Evolutionary conservation across 1,139 yeast species (phyloP), one percentile per base, ranked within the genome.

Genomic region (Hyphopichia fennica): DNA sequence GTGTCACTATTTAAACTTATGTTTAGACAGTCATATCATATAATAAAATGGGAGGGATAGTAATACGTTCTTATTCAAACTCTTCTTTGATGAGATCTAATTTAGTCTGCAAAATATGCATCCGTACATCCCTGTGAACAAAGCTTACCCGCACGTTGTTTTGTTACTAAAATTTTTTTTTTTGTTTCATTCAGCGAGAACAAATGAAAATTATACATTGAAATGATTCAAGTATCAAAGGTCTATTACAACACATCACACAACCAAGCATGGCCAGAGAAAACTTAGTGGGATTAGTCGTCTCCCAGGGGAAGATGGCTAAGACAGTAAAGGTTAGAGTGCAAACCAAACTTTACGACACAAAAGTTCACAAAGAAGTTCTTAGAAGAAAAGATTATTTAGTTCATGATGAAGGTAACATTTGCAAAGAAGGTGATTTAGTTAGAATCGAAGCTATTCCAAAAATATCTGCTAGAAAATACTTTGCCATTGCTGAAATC

Each of bases 301-400:
- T 89, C 33, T 88, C 97, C 44, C 97, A 90, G 62, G 98, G 98
- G 37, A 89, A 89, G 63, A 91, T 91, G 97, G 77, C 79, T 65
- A 93, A 93, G 73, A 91, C 98, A 49, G 91, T 93, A 51, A 91
- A 90, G 71, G 98, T 93, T 47, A 80, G 96, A 46, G 93, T 93
- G 35, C 87, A 86, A 60, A 80, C 79, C 35, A 82, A 78, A 55
- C 72, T 77, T 33, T 87, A 83, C 68, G 85, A 87, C 62, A 77
- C 77, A 49, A 71, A 75, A 48, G 81, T 88, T 52, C 87, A 87
- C 62, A 87, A 87, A 65, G 90, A 88, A 53, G 77, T 87, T 48
- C 70, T 87, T 57, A 82, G 78, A 54, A 81, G 91, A 69, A 87
- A 87, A 57, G 96, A 89, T 59, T 90, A 81, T 63, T 71, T 91